Evolutionary conservation across 2,329 filamentous ascomycete genomes (phyloP), one percentile per base, ranked within the genome.

Genomic region (Mycosphaerella arachidis): DNA sequence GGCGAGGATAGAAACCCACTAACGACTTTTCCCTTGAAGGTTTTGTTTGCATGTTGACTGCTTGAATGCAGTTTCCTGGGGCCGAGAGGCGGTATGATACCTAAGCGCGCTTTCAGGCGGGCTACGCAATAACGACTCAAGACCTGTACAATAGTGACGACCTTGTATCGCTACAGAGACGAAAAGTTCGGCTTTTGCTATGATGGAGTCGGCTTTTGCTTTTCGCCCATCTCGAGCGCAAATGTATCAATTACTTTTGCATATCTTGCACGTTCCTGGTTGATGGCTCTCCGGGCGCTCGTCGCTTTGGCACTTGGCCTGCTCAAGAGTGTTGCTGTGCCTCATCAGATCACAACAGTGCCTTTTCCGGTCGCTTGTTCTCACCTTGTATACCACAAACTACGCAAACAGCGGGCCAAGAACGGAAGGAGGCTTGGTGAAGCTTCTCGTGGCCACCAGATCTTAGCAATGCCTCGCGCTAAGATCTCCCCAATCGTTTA

Each of bases 1-100:
- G 65, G 65, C 61, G 65, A 33, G 27, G 50, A 3, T 20, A 29
- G 30, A n/a, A 20, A 30, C 13, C 46, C 20, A 50, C 46, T 10
- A 20, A 50, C 40, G 40, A 43, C 40, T n/a, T 50, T 50, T 50
- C 29, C 24, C 12, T 50, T 50, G 46, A 50, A 8, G 16, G n/a
- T 16, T n/a, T 43, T 43, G 40, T 43, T 43, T 13, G 40, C 40
- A 43, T 2, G 6, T 8, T 43, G 16, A 43, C 40, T 43, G 40
- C 40, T 16, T 43, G 13, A 43, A 8, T 8, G 13, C n/a, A n/a
- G 40, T 43, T 43, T n/a, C 40, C n/a, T 43, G 40, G 40, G 40
- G 40, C 40, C 40, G 40, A 43, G 40, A 43, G 40, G 40, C 1
- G 40, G 40, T 43, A 50, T 31, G 29, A 50, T 50, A 50, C 46